Conservation (phyloP, 2,329 filamentous ascomycete species). For the Claviceps maximensis region DNA sequence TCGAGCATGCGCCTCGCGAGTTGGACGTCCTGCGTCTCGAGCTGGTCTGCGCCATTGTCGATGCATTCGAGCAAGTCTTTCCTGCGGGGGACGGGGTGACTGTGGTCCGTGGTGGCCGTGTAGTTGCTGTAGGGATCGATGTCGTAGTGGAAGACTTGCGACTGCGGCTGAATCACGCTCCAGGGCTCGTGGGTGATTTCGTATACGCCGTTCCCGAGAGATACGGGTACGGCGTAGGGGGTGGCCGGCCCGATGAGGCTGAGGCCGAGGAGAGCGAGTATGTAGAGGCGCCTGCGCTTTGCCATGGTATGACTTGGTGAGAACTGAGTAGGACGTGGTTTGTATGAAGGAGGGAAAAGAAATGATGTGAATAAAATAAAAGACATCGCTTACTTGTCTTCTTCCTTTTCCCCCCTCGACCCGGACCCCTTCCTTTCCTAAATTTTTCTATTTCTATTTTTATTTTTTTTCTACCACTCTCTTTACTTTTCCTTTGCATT, state of each 20-base stretch:
- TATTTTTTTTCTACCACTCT: no score
- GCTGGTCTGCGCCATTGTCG: no score
- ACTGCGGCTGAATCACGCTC: not conserved
- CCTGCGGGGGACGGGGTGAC: not conserved
- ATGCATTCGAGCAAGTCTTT: not conserved
- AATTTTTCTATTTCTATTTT: no score
- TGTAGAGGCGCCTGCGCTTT: not conserved
- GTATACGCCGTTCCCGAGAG: not conserved
- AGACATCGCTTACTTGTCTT: no score
- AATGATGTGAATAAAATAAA: no score
- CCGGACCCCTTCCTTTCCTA: no score
- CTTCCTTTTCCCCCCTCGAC: no score
- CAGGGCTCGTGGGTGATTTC: not conserved
- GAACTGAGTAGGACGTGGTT: not conserved
- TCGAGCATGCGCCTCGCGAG: conserved; percentile 4
- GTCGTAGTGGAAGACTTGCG: not conserved
- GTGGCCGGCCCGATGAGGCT: not conserved
- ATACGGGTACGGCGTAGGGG: not conserved
- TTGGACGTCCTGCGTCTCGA: not conserved
- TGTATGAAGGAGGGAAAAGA: not conserved
- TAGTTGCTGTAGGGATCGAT: not conserved
- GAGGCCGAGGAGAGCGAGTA: not conserved
- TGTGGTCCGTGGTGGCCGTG: not conserved
- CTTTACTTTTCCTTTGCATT: no score
- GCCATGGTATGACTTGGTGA: not conserved